Evolutionary conservation across 169 alveolate species (phyloP).

Genomic region (Toxoplasma gondii): DNA sequence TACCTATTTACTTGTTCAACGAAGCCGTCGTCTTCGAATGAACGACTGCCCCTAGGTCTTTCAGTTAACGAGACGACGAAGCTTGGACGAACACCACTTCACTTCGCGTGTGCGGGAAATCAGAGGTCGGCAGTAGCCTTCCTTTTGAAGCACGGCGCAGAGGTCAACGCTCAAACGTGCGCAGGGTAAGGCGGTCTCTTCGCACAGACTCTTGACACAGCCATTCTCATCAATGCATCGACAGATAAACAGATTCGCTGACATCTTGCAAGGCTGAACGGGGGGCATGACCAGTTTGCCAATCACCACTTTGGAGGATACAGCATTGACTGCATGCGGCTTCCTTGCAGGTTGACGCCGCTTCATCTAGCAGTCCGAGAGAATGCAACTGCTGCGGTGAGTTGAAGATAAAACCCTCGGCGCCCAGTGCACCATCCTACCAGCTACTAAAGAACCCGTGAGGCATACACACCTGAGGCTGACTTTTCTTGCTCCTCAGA

Average conservation of each 20-base stretch:
- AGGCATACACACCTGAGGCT: background rate
- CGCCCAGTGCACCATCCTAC: background rate
- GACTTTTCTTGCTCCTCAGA: slow-evolving; percentile 1
- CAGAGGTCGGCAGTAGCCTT: background rate
- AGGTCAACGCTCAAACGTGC: slow-evolving; percentile 27
- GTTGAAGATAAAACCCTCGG: background rate
- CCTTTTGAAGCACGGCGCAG: slow-evolving; percentile 21
- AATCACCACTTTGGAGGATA: no score
- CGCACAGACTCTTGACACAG: background rate
- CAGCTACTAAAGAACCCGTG: background rate
- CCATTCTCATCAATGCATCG: no score
- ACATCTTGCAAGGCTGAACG: no score
- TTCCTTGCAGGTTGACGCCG: slow-evolving; percentile 40
- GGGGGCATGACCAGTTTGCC: no score
- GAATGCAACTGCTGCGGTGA: slow-evolving; percentile 46
- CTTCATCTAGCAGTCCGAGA: slow-evolving; percentile 57
- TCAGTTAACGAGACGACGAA: slow-evolving; percentile 28
- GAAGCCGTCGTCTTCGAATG: background rate
- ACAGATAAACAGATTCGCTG: no score
- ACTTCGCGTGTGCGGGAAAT: slow-evolving; percentile 51
- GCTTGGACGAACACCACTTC: slow-evolving; percentile 44
- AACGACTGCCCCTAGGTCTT: background rate
- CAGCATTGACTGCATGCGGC: background rate
- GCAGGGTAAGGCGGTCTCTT: slow-evolving; percentile 19
- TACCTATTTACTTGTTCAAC: background rate